Evolutionary conservation across 73 alveolate species (phyloP).

Genomic region (Paramecium tetraurelia): DNA sequence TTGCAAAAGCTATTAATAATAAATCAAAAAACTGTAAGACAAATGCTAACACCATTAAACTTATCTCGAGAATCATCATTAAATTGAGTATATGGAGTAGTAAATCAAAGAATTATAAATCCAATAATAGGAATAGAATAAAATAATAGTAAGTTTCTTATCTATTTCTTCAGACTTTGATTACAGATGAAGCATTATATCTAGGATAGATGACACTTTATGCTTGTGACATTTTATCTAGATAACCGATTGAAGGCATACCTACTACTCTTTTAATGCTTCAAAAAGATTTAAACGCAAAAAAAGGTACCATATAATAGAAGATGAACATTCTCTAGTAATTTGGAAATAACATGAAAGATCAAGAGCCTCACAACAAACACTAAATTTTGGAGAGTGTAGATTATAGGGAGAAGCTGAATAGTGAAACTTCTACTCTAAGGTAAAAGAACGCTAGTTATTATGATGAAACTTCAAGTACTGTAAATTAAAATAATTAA

Average conservation of each 20-base stretch:
- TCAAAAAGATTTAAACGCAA: neutral
- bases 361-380: neutral
- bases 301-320: neutral
- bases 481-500: neutral
- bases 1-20: neutral
- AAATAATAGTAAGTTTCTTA: neutral
- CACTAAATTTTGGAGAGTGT: neutral
- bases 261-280: neutral
- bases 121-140: neutral
- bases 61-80: neutral
- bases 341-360: neutral
- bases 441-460: neutral
- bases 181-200: constrained; percentile 18
- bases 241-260: neutral
- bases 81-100: neutral
- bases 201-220: neutral
- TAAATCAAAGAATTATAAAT: neutral
- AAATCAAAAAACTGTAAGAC: neutral
- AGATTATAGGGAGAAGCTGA: neutral
- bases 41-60: neutral
- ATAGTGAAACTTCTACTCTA: neutral
- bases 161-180: neutral
- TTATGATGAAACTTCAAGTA: neutral
- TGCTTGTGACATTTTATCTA: neutral
- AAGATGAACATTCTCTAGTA: neutral